Evolutionary conservation across 768 basidiomycete species (phyloP).

Genomic region (Exsudoporus frostii): DNA sequence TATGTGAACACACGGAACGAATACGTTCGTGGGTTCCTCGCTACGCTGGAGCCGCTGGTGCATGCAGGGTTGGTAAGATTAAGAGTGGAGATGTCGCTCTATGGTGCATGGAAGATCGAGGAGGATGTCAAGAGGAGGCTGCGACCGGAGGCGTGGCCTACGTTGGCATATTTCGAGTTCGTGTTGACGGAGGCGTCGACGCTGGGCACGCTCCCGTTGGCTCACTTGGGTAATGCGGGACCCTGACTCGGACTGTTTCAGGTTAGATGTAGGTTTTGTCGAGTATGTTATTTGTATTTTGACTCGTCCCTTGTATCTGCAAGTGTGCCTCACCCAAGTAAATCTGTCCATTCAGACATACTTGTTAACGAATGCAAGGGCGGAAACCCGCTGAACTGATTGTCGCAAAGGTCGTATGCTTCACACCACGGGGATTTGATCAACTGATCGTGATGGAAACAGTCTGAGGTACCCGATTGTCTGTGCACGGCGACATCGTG

Average conservation of each 20-base stretch:
- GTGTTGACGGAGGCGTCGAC: conserved; percentile 7
- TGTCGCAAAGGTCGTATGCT: neutral
- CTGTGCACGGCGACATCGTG: neutral
- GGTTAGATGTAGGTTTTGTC: neutral
- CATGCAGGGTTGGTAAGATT: conserved; percentile 1
- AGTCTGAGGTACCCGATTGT: neutral
- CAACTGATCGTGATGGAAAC: neutral
- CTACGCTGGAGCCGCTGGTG: conserved; percentile 2
- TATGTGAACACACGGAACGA: conserved; percentile 1
- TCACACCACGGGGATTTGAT: neutral
- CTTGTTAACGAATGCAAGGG: too few relatives aligned
- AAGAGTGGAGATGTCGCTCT: conserved; percentile 7
- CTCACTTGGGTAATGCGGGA: neutral
- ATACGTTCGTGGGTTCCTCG: conserved; percentile 3
- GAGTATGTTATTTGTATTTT: neutral
- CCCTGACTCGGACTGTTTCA: neutral
- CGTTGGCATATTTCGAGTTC: conserved; percentile 8
- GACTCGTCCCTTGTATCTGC: neutral
- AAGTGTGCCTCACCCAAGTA: neutral
- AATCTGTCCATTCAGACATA: neutral
- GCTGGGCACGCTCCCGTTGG: neutral
- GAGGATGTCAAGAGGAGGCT: conserved; percentile 8
- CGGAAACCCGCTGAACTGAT: neutral
- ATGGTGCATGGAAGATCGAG: conserved; percentile 4
- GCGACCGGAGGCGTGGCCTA: conserved; percentile 9